Evolutionary conservation across 108 stramenopile genomes (phyloP), one percentile per base, ranked within the genome.

Genomic region (Cyclotella kingstonii): DNA sequence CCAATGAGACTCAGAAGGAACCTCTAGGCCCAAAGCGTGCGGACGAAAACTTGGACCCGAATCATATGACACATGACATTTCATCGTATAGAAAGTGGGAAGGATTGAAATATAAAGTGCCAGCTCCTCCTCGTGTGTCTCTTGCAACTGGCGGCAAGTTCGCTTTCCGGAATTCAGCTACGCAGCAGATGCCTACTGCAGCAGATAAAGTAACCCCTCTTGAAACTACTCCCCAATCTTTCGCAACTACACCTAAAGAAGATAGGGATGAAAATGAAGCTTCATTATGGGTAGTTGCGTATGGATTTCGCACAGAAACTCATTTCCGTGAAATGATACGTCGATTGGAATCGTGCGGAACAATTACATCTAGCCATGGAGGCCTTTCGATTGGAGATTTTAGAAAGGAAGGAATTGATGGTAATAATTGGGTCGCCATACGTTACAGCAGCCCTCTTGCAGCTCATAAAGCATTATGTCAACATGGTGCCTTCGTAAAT

Each of bases 391-490:
- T 41, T 19, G 36, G 42, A 35, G 44, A 53, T 12, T 10, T 6
- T 5, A 64, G 6, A 28, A 53, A n/a, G 11, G 33, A 8, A n/a
- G 14, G 2, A 27, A 53, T 45, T 45, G 23, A 47, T 21, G 45
- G 43, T 26, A 44, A 40, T 35, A 61, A 54, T 40, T 70, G 68
- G 68, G 59, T 61, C 2, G 68, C 68, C 10, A 9, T 70, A 5
- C 52, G 53, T 28, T 70, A 61, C 29, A 51, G 42, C 21, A 70
- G 60, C 48, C 35, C 34, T 15, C 15, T 70, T 3, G 42, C 31
- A 4, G 68, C 68, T 5, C 60, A 60, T 8, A 70, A 70, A 36
- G 68, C 68, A 10, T 7, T 70, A 5, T 68, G 58, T 40, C 67
- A 68, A 23, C 38, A 68, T 59, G 58, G 55, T 29, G 44, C 30